Evolutionary conservation across 2,329 filamentous ascomycete species (phyloP).

Genomic region (Colletotrichum sp.): DNA sequence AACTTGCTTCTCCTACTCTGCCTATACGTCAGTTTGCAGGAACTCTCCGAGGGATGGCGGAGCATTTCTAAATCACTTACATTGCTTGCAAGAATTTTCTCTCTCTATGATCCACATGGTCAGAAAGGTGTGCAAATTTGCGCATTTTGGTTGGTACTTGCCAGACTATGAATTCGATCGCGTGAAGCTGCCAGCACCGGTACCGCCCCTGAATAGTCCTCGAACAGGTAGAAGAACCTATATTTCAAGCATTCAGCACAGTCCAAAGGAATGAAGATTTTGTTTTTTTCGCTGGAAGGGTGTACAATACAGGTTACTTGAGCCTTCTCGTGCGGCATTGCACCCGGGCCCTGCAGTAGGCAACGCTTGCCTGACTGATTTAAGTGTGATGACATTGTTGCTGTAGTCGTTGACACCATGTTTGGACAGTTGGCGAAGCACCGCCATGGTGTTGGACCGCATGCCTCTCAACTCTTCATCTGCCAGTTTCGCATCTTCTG

Average conservation of each 20-base stretch:
- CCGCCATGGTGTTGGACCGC: slow-evolving; percentile 41
- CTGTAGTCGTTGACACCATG: slow-evolving; percentile 41
- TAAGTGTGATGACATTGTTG: slow-evolving; percentile 45
- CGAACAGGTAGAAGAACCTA: slow-evolving; percentile 68
- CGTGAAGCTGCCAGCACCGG: slow-evolving; percentile 54
- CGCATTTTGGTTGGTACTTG: slow-evolving; percentile 30
- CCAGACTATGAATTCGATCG: slow-evolving; percentile 52
- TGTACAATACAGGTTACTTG: slow-evolving; percentile 2
- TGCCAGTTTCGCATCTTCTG: slow-evolving; percentile 26
- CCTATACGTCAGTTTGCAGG: slow-evolving; percentile 3
- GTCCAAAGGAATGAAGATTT: neutral
- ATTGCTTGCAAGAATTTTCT: slow-evolving; percentile 35
- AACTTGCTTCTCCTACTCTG: slow-evolving; percentile 25
- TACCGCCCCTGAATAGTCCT: slow-evolving; percentile 67
- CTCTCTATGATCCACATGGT: slow-evolving; percentile 28
- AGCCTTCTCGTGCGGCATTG: neutral
- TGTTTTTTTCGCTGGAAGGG: neutral
- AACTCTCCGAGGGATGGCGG: neutral
- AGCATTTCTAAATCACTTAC: slow-evolving; percentile 28
- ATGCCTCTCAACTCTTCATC: slow-evolving; percentile 36
- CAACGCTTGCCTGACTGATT: slow-evolving; percentile 37
- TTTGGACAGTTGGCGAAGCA: slow-evolving; percentile 42
- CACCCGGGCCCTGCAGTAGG: neutral
- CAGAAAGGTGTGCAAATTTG: neutral
- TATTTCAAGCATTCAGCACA: slow-evolving; percentile 39